A percentile compares a stretch with the other conserved stretches of the same genome.
These are phyloP conservation scores for Gossypium raimondii DNA, from an alignment of 345 rosid genomes.

Conservation along the genomic window DNA sequence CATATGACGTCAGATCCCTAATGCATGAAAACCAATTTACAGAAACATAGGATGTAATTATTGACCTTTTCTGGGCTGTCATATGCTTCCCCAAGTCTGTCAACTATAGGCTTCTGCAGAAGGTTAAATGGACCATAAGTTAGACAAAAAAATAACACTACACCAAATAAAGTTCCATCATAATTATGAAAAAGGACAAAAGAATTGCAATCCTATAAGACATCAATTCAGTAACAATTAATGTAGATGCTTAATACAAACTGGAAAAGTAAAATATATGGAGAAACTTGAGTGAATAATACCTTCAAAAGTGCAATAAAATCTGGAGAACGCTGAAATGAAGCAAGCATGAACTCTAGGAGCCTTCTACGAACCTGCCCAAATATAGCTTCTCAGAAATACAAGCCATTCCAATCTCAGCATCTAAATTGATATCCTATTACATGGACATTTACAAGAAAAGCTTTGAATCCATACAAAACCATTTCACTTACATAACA, in stretches of 20 bases:
- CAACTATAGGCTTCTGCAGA: constrained; percentile 82
- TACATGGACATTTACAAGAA: background rate
- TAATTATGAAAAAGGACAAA: background rate
- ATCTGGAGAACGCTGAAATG: constrained; percentile 81
- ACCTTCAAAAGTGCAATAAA: constrained; percentile 83
- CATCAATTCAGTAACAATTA: background rate
- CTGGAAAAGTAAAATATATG: background rate
- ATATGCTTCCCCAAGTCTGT: constrained; percentile 92
- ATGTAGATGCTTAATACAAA: background rate
- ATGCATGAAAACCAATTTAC: background rate
- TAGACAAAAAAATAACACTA: background rate
- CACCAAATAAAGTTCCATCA: background rate
- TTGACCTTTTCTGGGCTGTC: constrained; percentile 84
- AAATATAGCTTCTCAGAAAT: constrained; percentile 2
- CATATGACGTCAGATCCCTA: background rate
- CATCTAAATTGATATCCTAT: no score
- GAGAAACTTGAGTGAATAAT: constrained; percentile 5
- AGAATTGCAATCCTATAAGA: background rate
- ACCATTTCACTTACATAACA: no score
- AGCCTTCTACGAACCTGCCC: constrained; percentile 74
- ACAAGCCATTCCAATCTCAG: background rate
- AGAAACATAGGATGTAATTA: constrained; percentile 12
- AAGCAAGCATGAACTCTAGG: constrained; percentile 81
- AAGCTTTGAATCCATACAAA: background rate
- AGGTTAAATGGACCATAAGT: background rate